These are phyloP conservation scores for Tolypocladium capitatum DNA, from an alignment of 2,329 filamentous ascomycete species.

Conservation along the genomic window DNA sequence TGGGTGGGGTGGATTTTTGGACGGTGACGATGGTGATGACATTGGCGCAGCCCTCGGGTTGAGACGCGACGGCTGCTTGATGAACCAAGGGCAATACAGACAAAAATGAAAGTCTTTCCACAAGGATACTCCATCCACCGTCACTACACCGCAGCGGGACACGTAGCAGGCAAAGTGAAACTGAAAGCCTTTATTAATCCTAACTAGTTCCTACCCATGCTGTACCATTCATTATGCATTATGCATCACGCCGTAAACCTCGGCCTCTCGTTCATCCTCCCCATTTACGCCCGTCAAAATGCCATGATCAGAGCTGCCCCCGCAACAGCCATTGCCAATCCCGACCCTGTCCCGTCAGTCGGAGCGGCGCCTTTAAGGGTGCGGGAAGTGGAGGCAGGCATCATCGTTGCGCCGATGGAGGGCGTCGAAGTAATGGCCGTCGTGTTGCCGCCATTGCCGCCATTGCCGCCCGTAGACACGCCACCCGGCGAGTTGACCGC, in stretches of 20 bases:
- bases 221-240: background rate
- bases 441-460: background rate
- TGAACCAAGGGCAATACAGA: background rate
- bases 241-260: background rate
- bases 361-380: constrained; percentile 11
- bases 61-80: background rate
- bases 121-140: background rate
- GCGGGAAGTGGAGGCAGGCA: background rate
- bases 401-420: background rate
- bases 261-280: background rate
- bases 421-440: background rate
- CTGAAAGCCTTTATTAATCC: background rate
- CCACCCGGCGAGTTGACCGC: constrained; percentile 1
- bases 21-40: background rate
- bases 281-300: constrained; percentile 8
- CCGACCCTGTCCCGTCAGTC: constrained; percentile 10
- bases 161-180: background rate
- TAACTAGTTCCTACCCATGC: background rate
- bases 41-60: background rate
- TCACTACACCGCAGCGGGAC: background rate
- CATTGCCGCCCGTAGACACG: background rate
- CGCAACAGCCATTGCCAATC: constrained; percentile 12
- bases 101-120: background rate
- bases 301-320: constrained; percentile 15
- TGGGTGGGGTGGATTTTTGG: background rate